These are phyloP conservation scores for Russula sp. DNA, from an alignment of 768 basidiomycete genomes.

Conservation along the genomic window DNA sequence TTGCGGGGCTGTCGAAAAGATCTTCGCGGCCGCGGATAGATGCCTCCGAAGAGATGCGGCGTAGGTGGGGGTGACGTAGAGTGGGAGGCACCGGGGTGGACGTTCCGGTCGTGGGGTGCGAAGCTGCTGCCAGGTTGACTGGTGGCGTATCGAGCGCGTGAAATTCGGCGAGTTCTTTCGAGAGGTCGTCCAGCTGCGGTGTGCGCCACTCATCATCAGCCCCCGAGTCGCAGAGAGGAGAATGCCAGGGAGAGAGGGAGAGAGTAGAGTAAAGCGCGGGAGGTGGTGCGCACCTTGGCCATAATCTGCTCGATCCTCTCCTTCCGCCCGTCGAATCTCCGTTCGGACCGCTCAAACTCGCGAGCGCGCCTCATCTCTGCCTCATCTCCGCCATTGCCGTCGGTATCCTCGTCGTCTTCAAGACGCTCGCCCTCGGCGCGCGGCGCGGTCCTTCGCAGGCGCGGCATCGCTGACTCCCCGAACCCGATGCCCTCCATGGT, in stretches of 20 bases:
- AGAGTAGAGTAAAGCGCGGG: background rate
- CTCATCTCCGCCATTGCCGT: background rate
- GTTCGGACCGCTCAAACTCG: constrained; percentile 61
- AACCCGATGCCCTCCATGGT: constrained; percentile 66
- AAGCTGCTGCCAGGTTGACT: constrained; percentile 32
- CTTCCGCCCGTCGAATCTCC: constrained; percentile 65
- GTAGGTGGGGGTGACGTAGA: constrained; percentile 25
- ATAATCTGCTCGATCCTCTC: constrained; percentile 66
- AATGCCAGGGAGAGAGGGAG: background rate
- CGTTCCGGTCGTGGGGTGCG: constrained; percentile 31
- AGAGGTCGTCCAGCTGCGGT: constrained; percentile 51
- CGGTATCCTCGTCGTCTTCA: constrained; percentile 1
- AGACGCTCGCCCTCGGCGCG: constrained; percentile 15
- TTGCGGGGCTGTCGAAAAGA: no score
- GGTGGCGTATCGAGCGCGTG: constrained; percentile 40
- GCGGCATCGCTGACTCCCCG: constrained; percentile 1
- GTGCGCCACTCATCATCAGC: background rate
- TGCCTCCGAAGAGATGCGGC: constrained; percentile 9
- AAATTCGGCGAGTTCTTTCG: constrained; percentile 38
- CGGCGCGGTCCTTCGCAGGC: constrained; percentile 3
- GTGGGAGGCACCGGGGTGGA: constrained; percentile 26
- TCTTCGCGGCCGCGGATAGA: constrained; percentile 12
- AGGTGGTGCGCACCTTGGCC: constrained; percentile 47
- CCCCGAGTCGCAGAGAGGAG: background rate
- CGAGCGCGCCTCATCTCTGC: constrained; percentile 41